These are phyloP conservation scores for Naganishia cerealis DNA, from an alignment of 1,284 basidiomycete species.

Conservation along the genomic window DNA sequence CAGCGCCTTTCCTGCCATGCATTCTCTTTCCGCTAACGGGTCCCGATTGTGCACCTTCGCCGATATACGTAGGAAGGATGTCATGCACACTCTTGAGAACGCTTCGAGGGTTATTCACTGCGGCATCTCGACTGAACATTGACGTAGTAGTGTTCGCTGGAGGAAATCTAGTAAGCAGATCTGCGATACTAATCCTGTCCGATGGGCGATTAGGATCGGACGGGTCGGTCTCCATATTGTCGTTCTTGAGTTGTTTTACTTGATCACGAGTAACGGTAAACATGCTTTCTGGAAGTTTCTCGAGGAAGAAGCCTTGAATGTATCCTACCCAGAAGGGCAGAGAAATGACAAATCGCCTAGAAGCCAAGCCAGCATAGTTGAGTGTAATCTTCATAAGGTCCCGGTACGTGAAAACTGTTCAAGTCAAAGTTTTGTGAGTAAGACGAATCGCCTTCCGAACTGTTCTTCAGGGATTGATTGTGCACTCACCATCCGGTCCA, in stretches of 20 bases:
- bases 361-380: slow-evolving; percentile 57
- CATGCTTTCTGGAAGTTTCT: slow-evolving; percentile 64
- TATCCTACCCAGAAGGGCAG: slow-evolving; percentile 64
- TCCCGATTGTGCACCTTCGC: slow-evolving; percentile 13
- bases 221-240: slow-evolving; percentile 57
- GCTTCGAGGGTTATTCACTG: slow-evolving; percentile 40
- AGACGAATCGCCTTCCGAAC: neutral
- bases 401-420: slow-evolving; percentile 64
- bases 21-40: slow-evolving; percentile 32
- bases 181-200: slow-evolving; percentile 56
- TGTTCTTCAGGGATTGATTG: neutral
- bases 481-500: slow-evolving; percentile 63
- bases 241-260: slow-evolving; percentile 63
- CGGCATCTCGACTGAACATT: slow-evolving; percentile 41
- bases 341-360: slow-evolving; percentile 61
- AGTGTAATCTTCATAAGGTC: slow-evolving; percentile 67
- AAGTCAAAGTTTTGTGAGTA: neutral
- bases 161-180: slow-evolving; percentile 54
- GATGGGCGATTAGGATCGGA: slow-evolving; percentile 37
- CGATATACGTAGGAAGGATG: slow-evolving; percentile 63
- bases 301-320: slow-evolving; percentile 64
- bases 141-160: slow-evolving; percentile 39
- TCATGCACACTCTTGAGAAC: slow-evolving; percentile 59
- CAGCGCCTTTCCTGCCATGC: slow-evolving; percentile 30
- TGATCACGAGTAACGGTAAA: slow-evolving; percentile 68